Evolutionary conservation across 305 asterid genomes (phyloP), one percentile per base, ranked within the genome.

Genomic region (Rubia balearica): DNA sequence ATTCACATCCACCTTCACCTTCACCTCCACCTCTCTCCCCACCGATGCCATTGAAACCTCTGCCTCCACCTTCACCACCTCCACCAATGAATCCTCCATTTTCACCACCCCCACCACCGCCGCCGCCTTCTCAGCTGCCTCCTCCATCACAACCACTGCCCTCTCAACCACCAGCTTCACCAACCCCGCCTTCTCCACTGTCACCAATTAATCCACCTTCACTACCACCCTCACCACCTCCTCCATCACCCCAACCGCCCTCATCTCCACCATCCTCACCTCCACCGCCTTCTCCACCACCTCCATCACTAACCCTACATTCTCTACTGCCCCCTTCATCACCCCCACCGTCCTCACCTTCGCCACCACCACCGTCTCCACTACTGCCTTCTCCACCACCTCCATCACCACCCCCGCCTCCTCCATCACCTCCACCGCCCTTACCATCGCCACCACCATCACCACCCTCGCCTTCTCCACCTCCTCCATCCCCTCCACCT

Each of bases 251-350:
- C 0, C 21, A 21, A 14, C 56, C 56, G 0, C 19, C 55, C 0
- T 6, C 55, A 1, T 5, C n/a, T 13, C 6, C 56, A 1, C 56
- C 56, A 0, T 0, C 56, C 4, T 19, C 56, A 49, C 21, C 56
- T 3, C 2, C 56, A 4, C 56, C 56, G 5, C 21, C 21, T 0
- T 8, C 56, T 0, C 21, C 56, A 5, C 1, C 56, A 0, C 55
- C 17, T 0, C 56, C 56, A 4, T 8, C 19, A 0, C 19, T 19
- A 0, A 7, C 56, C 0, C 6, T 7, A 0, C 56, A 19, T 0
- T 19, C 56, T 3, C 8, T 19, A 3, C 7, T 19, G 0, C 6
- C 56, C 0, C 19, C 56, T 2, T 1, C 19, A 0, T 1, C 56
- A 14, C 56, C 19, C 1, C 6, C 56, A 0, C 19, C 56, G 0